Evolutionary conservation across 495 filamentous ascomycete species (phyloP).

Genomic region (Daldinia caldariorum): DNA sequence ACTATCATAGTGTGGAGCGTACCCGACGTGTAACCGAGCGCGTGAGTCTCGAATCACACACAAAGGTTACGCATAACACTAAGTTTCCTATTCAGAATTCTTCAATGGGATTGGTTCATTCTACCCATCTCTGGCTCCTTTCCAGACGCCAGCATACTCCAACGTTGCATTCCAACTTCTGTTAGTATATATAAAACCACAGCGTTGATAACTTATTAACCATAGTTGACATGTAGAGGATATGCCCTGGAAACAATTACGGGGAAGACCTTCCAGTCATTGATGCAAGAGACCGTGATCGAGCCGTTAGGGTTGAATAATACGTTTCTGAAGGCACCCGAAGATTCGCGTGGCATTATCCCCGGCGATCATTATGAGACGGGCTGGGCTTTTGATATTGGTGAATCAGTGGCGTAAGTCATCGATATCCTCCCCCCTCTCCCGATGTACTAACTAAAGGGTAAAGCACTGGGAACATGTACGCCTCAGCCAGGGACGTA

Average conservation of each 20-base stretch:
- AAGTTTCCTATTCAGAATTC: constrained; percentile 48
- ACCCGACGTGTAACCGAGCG: constrained; percentile 49
- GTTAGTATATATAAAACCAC: constrained; percentile 19
- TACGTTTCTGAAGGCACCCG: constrained; percentile 49
- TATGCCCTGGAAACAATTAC: constrained; percentile 56
- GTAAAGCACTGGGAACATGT: constrained; percentile 65
- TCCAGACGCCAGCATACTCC: constrained; percentile 53
- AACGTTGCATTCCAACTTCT: constrained; percentile 57
- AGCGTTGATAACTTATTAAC: background rate
- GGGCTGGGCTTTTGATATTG: constrained; percentile 51
- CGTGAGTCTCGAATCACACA: constrained; percentile 39
- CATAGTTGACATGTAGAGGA: constrained; percentile 40
- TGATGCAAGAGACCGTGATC: constrained; percentile 55
- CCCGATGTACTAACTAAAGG: background rate
- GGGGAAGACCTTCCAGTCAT: constrained; percentile 47
- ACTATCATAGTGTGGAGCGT: constrained; percentile 50
- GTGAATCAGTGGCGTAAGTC: constrained; percentile 52
- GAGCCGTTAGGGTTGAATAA: constrained; percentile 57
- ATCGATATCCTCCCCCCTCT: constrained; percentile 1
- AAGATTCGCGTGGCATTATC: constrained; percentile 49
- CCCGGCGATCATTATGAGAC: constrained; percentile 47
- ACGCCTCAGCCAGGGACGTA: constrained; percentile 63
- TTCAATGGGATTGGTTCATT: constrained; percentile 48
- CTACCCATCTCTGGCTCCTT: constrained; percentile 53
- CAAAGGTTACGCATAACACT: background rate